Conservation (phyloP, 2,329 filamentous ascomycete genomes). For the Pseudogymnoascus sp. region DNA sequence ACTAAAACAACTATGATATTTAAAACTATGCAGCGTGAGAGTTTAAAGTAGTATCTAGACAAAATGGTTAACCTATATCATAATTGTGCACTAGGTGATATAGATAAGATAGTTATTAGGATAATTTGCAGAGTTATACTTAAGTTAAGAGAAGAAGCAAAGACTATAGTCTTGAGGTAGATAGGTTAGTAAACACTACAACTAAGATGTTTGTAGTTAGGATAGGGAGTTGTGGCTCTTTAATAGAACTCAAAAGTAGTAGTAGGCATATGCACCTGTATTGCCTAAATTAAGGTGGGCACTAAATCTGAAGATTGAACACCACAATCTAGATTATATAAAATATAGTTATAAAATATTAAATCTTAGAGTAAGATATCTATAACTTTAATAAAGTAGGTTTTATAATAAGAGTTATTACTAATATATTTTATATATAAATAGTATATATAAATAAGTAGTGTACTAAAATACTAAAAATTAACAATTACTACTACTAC, state of each 20-base stretch:
- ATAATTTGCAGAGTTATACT: background rate
- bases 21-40: background rate
- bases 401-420: no score
- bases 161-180: background rate
- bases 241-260: no score
- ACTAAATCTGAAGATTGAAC: no score
- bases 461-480: no score
- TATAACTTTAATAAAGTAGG: background rate
- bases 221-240: no score
- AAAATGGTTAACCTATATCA: background rate
- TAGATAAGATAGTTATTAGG: background rate
- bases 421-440: no score
- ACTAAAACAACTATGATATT: background rate
- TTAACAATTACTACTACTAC: no score
- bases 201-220: no score
- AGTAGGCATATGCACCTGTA: no score
- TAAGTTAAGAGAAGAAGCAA: background rate
- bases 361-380: background rate
- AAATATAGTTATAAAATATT: background rate
- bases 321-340: no score
- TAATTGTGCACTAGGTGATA: background rate
- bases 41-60: background rate
- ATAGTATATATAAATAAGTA: no score
- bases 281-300: no score
- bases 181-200: conserved; percentile 5